phyloP scores from a whole-genome alignment of 768 basidiomycete genomes.

The Ramaria rubella region DNA sequence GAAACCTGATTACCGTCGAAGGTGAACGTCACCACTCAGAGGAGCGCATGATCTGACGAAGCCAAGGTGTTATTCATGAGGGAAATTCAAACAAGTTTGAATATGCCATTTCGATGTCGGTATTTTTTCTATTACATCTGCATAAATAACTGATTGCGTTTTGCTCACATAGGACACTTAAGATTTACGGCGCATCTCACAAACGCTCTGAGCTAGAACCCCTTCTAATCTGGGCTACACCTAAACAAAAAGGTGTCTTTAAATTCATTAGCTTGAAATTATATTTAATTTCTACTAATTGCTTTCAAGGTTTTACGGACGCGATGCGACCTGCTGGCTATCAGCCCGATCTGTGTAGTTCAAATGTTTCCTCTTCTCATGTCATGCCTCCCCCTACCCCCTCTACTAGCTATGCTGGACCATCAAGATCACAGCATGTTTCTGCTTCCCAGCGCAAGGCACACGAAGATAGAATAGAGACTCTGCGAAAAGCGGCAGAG shows the following conservation, averaged over 20 bases:
- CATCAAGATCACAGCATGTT: conserved; percentile 2
- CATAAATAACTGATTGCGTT: no score
- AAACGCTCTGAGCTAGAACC: conserved; percentile 58
- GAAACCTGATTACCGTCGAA: conserved; percentile 56
- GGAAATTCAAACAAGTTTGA: conserved; percentile 29
- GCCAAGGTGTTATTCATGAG: conserved; percentile 8
- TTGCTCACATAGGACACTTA: conserved; percentile 44
- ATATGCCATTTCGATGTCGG: conserved; percentile 60
- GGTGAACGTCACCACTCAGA: conserved; percentile 31
- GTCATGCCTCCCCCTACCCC: conserved; percentile 13
- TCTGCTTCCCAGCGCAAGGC: conserved; percentile 28
- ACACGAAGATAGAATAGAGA: conserved; percentile 46
- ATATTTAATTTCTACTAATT: background rate
- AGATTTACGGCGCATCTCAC: conserved; percentile 64
- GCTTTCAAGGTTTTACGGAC: conserved; percentile 4
- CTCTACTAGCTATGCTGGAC: conserved; percentile 15
- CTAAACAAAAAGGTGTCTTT: conserved; percentile 52
- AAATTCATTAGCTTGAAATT: background rate
- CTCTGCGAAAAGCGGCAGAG: conserved; percentile 55
- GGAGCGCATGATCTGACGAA: background rate
- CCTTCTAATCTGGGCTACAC: conserved; percentile 67
- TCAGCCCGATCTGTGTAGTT: conserved; percentile 6
- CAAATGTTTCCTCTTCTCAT: background rate
- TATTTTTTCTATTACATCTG: no score
- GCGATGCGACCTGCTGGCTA: conserved; percentile 10